phyloP scores from a whole-genome alignment of 2,329 filamentous ascomycete species.

The Colletotrichum chlorophyti region DNA sequence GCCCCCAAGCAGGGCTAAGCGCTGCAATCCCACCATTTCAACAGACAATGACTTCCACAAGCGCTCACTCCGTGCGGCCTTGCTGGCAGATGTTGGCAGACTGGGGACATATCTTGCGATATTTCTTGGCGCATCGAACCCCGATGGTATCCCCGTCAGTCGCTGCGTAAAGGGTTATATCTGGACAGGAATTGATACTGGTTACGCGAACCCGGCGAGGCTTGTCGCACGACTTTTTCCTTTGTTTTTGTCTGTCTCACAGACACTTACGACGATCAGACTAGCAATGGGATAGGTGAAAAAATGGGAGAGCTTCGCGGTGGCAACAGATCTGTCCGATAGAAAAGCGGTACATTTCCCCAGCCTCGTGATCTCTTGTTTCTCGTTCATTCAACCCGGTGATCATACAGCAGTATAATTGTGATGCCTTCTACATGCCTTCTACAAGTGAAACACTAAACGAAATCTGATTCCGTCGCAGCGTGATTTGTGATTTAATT shows the following conservation, averaged over 20 bases:
- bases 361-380: conserved; percentile 19
- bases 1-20: conserved; percentile 60
- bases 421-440: too few species aligned
- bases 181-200: conserved; percentile 51
- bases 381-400: conserved; percentile 17
- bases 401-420: too few species aligned
- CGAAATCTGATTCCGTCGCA: too few species aligned
- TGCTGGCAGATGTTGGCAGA: conserved; percentile 29
- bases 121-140: conserved; percentile 43
- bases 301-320: conserved; percentile 44
- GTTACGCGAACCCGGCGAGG: conserved; percentile 40
- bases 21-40: conserved; percentile 28
- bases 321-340: conserved; percentile 43
- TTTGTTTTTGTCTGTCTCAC: conserved; percentile 45
- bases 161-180: conserved; percentile 49
- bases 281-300: conserved; percentile 35
- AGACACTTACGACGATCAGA: conserved; percentile 35
- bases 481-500: too few species aligned
- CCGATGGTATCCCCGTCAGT: conserved; percentile 48
- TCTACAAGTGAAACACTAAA: too few species aligned
- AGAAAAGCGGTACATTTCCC: conserved; percentile 39
- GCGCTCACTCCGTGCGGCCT: conserved; percentile 26
- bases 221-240: conserved; percentile 44
- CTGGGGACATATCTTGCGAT: conserved; percentile 40
- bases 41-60: conserved; percentile 25